Conservation (phyloP, 1,284 basidiomycete genomes). For the Ceratobasidium sp. region DNA sequence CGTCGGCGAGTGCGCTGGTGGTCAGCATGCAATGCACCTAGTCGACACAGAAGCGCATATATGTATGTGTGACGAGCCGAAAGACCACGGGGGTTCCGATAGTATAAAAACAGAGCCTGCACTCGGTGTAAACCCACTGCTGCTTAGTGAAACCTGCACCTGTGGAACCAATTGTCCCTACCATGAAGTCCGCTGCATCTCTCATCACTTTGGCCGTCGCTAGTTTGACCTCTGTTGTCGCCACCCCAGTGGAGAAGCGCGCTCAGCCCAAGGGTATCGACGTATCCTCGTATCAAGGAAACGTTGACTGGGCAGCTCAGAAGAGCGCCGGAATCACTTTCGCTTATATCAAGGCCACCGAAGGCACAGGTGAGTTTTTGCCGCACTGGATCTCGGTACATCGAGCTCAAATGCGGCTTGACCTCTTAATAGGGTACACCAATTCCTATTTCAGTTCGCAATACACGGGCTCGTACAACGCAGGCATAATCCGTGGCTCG, state of each 20-base stretch:
- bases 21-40: background rate
- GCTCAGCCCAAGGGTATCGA: slow-evolving; percentile 55
- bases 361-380: slow-evolving; percentile 63
- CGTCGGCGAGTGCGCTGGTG: slow-evolving; percentile 5
- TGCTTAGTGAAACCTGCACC: background rate
- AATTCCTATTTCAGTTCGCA: slow-evolving; percentile 62
- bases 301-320: slow-evolving; percentile 66
- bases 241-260: slow-evolving; percentile 53
- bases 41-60: background rate
- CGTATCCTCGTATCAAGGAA: slow-evolving; percentile 66
- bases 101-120: slow-evolving; percentile 6
- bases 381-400: slow-evolving; percentile 4
- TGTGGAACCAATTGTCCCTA: background rate
- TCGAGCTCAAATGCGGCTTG: background rate
- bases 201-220: slow-evolving; percentile 18
- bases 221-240: slow-evolving; percentile 23
- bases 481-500: slow-evolving; percentile 66
- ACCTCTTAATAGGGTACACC: slow-evolving; percentile 51
- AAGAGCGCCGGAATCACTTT: slow-evolving; percentile 68
- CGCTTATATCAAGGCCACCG: slow-evolving; percentile 76
- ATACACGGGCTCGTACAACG: slow-evolving; percentile 66
- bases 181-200: slow-evolving; percentile 21
- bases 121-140: background rate
- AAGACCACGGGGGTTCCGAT: background rate
- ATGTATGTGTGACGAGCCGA: background rate